phyloP scores from a whole-genome alignment of 768 basidiomycete species.

The Antrodiella citrinella region DNA sequence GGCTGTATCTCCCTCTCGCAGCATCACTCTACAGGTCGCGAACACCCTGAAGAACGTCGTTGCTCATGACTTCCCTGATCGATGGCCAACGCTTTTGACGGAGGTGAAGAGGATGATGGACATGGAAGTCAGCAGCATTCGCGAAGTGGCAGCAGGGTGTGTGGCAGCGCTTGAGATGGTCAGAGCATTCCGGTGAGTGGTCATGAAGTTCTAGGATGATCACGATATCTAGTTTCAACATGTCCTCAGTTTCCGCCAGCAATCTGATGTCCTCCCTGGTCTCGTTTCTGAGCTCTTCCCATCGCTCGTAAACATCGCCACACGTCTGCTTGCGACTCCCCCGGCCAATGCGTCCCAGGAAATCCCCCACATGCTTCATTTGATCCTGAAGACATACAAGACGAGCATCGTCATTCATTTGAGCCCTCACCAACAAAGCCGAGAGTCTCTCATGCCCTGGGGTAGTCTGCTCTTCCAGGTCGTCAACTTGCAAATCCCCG shows the following conservation, averaged over 20 bases:
- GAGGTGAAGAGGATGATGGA: conserved; percentile 56
- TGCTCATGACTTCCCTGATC: conserved; percentile 67
- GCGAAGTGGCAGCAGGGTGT: conserved; percentile 76
- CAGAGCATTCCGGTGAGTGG: conserved; percentile 57
- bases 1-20: conserved; percentile 54
- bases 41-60: conserved; percentile 67
- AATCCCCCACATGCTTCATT: conserved; percentile 75
- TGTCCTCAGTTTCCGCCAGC: conserved; percentile 71
- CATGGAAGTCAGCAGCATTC: conserved; percentile 38
- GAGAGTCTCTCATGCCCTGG: conserved; percentile 80
- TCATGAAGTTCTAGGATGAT: not conserved
- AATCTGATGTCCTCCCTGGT: conserved; percentile 46
- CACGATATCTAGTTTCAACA: not conserved
- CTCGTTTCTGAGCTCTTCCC: conserved; percentile 65
- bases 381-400: conserved; percentile 84
- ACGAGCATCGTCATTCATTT: conserved; percentile 72
- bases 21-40: conserved; percentile 70
- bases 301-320: conserved; percentile 65
- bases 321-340: conserved; percentile 55
- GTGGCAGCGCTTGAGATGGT: conserved; percentile 72
- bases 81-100: conserved; percentile 66
- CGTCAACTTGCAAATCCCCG: conserved; percentile 63
- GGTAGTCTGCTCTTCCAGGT: conserved; percentile 75
- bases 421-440: conserved; percentile 62
- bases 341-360: conserved; percentile 55